Evolutionary conservation across 2,329 filamentous ascomycete genomes (phyloP).

Genomic region (Cercospora brassicicola): DNA sequence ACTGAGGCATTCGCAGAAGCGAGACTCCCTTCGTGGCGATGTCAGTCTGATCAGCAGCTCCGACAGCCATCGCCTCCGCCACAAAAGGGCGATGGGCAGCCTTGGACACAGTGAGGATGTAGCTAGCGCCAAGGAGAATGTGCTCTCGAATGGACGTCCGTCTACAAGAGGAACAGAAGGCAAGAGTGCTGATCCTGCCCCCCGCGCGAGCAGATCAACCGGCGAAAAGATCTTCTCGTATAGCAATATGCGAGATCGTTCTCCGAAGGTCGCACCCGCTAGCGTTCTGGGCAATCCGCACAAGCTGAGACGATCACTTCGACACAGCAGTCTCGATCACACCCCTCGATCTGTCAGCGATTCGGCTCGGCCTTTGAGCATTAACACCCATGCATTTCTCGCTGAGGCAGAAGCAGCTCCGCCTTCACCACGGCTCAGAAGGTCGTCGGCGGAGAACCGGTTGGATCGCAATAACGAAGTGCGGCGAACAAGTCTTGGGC

Average conservation of each 20-base stretch:
- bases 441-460: conserved; percentile 24
- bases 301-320: conserved; percentile 22
- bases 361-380: conserved; percentile 15
- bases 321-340: conserved; percentile 20
- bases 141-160: background rate
- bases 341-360: conserved; percentile 17
- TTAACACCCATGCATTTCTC: conserved; percentile 8
- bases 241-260: conserved; percentile 14
- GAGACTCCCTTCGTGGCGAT: conserved; percentile 30
- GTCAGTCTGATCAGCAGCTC: conserved; percentile 25
- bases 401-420: background rate
- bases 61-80: conserved; percentile 22
- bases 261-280: conserved; percentile 15
- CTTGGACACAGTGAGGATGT: conserved; percentile 16
- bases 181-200: background rate
- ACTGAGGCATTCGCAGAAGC: conserved; percentile 30
- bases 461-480: conserved; percentile 25
- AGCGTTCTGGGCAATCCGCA: conserved; percentile 20
- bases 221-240: conserved; percentile 20
- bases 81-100: conserved; percentile 24
- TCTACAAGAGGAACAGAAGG: conserved; percentile 4
- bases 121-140: background rate
- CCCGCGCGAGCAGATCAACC: conserved; percentile 12
- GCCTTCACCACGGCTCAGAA: conserved; percentile 21
- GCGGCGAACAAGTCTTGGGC: conserved; percentile 24